A percentile compares a stretch with the other conserved stretches of the same genome.
Conservation (phyloP, 768 basidiomycete genomes). For the Suillus plorans region DNA sequence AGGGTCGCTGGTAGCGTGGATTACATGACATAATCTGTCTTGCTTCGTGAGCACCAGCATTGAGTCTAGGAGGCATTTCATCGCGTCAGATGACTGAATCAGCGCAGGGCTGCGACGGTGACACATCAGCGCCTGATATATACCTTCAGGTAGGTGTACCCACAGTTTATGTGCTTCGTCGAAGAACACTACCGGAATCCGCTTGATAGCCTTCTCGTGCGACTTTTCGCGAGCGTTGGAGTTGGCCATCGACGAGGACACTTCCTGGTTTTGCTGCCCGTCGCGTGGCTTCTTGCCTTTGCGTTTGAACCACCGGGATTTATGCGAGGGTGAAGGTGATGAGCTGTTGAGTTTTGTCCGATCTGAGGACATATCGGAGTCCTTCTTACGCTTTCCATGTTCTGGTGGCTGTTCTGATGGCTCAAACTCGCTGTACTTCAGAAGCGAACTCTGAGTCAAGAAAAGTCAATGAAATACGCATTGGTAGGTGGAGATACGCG, state of each 20-base stretch:
- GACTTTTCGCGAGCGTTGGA: constrained; percentile 22
- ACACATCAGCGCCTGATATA: constrained; percentile 4
- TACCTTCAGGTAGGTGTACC: constrained; percentile 18
- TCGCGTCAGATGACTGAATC: constrained; percentile 74
- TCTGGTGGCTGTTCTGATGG: constrained; percentile 29
- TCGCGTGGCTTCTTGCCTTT: constrained; percentile 22
- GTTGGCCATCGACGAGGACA: constrained; percentile 30
- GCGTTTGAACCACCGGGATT: constrained; percentile 30
- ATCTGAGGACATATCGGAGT: constrained; percentile 37
- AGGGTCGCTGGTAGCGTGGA: constrained; percentile 80
- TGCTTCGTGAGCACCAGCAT: constrained; percentile 88
- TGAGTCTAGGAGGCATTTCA: constrained; percentile 83
- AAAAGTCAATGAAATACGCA: not conserved
- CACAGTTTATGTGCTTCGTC: constrained; percentile 87
- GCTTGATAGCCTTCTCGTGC: constrained; percentile 49
- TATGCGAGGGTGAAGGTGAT: constrained; percentile 23
- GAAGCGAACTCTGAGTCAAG: constrained; percentile 53
- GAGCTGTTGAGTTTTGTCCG: constrained; percentile 40
- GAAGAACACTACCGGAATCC: constrained; percentile 78
- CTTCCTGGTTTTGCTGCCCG: constrained; percentile 30
- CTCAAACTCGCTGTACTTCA: constrained; percentile 73
- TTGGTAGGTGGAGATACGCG: constrained; percentile 16
- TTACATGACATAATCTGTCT: constrained; percentile 79
- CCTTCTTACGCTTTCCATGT: constrained; percentile 23
- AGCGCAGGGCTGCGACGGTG: constrained; percentile 56